Evolutionary conservation across 768 basidiomycete genomes (phyloP).

Genomic region (Mrakia hoshinonis): DNA sequence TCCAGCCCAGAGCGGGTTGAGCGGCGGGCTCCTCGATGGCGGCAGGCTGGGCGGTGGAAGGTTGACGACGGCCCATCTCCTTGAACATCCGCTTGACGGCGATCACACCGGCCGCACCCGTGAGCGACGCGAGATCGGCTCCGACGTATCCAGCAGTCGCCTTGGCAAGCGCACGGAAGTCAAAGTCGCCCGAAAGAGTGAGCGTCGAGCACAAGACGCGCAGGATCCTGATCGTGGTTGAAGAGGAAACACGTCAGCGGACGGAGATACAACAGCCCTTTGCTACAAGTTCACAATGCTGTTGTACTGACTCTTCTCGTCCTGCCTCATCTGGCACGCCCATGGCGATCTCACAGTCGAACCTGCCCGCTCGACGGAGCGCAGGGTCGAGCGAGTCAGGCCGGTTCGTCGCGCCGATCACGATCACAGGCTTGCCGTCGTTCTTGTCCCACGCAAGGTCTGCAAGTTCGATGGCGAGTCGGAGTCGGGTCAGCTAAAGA

Average conservation of each 20-base stretch:
- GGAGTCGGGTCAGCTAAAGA: background rate
- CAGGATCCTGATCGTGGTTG: constrained; percentile 59
- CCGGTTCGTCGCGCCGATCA: constrained; percentile 93
- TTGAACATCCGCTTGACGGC: constrained; percentile 95
- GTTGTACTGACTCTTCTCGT: constrained; percentile 72
- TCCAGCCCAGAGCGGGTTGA: background rate
- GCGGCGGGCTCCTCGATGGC: constrained; percentile 8
- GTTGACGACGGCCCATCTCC: constrained; percentile 54
- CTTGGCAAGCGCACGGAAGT: constrained; percentile 76
- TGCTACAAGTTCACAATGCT: too few species aligned
- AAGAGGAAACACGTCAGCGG: background rate
- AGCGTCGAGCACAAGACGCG: constrained; percentile 75
- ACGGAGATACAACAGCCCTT: too few species aligned
- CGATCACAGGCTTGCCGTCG: constrained; percentile 72
- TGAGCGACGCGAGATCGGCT: constrained; percentile 81
- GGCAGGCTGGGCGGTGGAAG: constrained; percentile 40
- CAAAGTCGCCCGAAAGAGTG: constrained; percentile 74
- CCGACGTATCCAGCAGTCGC: constrained; percentile 96
- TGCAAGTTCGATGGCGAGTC: too few species aligned
- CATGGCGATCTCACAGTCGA: constrained; percentile 97
- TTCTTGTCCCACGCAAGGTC: constrained; percentile 94
- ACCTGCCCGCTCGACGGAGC: constrained; percentile 81
- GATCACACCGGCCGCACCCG: constrained; percentile 87
- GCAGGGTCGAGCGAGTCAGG: constrained; percentile 93
- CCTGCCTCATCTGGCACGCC: constrained; percentile 89